Conservation (phyloP, 108 stramenopile genomes). For the Fistulifera pelliculosa region DNA sequence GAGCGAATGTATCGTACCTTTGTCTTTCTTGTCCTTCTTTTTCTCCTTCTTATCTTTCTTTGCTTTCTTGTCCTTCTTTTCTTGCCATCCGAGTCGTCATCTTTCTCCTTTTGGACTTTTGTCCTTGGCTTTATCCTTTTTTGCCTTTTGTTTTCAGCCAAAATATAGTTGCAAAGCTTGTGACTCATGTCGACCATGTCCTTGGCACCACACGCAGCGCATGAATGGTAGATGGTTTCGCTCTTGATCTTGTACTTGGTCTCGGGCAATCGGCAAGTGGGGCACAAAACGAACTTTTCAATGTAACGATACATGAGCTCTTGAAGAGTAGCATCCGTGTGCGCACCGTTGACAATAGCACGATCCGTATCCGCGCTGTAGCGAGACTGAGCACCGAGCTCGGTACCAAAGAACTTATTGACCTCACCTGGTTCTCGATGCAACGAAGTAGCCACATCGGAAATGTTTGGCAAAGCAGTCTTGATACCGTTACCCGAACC, state of each 20-base stretch:
- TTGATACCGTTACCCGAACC: constrained; percentile 99
- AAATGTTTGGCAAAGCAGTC: constrained; percentile 94
- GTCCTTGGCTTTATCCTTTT: constrained; percentile 48
- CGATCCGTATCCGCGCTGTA: constrained; percentile 89
- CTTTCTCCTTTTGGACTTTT: constrained; percentile 35
- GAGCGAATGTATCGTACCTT: constrained; percentile 2
- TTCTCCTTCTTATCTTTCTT: constrained; percentile 47
- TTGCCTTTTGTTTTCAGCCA: constrained; percentile 85
- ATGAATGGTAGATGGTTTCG: constrained; percentile 88
- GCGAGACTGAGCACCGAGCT: constrained; percentile 95
- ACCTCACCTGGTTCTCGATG: constrained; percentile 90
- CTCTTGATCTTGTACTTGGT: constrained; percentile 96
- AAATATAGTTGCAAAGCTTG: constrained; percentile 88
- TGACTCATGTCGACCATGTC: constrained; percentile 96
- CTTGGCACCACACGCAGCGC: constrained; percentile 95
- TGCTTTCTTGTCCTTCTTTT: constrained; percentile 74
- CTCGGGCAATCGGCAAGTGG: constrained; percentile 93
- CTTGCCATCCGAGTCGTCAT: constrained; percentile 45
- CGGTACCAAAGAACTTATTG: constrained; percentile 97
- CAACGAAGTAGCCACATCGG: constrained; percentile 72
- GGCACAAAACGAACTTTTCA: constrained; percentile 95
- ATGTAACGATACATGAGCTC: constrained; percentile 87
- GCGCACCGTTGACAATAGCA: constrained; percentile 96
- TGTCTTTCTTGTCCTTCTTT: constrained; percentile 25
- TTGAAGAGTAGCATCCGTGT: constrained; percentile 86